Base-by-base conservation (phyloP, 1,284 basidiomycete species). In the Fomitopsis schrenkii region DNA sequence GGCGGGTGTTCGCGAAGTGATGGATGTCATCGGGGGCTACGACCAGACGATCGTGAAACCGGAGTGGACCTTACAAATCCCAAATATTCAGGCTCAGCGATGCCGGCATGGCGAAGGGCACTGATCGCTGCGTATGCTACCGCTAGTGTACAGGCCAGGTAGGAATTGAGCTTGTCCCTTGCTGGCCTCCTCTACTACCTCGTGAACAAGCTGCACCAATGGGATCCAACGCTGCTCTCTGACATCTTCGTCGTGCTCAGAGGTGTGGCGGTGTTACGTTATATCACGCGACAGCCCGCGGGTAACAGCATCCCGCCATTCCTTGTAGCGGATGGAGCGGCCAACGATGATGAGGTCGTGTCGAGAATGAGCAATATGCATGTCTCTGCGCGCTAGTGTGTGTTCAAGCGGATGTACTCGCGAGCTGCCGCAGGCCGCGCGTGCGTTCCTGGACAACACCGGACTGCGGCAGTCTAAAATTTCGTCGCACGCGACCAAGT, bases 241-340 rank as follows among this genome's bases (percentile, higher is more conserved):
- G 90, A 93, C 69, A 80, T 90, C 30, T 88, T 93, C 70, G 87
- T 87, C 12, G 83, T 91, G n/a, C 91, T 90, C 68, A 82, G 91
- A 36, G 88, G 88, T 19, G 74, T 88, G 28, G 83, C 86, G 19
- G 88, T 90, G 77, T 74, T 91, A 30, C 86, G 84, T 35, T 81
- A 80, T 62, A 76, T 86, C 55, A 75, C 80, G 22, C 77, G 79
- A 59, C 88, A 87, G 69, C 83, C 89, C 59, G 81, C 81, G 33
- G 83, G 79, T 14, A 79, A 82, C 64, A 67, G 75, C 30, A 68
- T 72, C 38, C 74, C 77, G 36, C 59, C 71, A 63, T 57, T 67
- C 60, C 69, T 66, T 44, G 64, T 52, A 55, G 59, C 61, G n/a
- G 67, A 71, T 41, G 64, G 69, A 59, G 68, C 73, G 26, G 71